phyloP scores from a whole-genome alignment of 2,329 filamentous ascomycete genomes.

The Triangularia setosa region DNA sequence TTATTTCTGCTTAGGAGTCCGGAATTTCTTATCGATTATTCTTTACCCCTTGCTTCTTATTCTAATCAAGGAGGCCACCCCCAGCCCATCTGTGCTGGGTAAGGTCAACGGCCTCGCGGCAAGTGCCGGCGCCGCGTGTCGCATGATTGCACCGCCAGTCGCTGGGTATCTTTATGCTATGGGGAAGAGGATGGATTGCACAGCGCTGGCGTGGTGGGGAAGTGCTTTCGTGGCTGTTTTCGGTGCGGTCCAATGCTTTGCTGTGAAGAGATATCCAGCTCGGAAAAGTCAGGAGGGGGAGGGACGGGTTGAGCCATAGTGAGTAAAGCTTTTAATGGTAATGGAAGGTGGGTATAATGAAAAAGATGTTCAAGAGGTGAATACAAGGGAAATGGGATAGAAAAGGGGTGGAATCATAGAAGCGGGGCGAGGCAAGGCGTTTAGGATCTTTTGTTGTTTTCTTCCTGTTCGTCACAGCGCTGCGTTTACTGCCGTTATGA shows the following conservation, averaged over 20 bases:
- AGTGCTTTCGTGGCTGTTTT: constrained; percentile 53
- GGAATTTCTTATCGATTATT: constrained; percentile 59
- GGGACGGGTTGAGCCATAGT: constrained; percentile 15
- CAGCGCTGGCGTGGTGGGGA: constrained; percentile 61
- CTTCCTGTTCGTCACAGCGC: background rate
- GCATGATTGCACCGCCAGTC: constrained; percentile 63
- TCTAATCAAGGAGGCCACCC: constrained; percentile 63
- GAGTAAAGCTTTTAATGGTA: background rate
- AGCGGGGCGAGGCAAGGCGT: background rate
- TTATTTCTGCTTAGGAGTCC: constrained; percentile 53
- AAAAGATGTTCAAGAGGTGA: constrained; percentile 1
- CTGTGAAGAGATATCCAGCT: constrained; percentile 35
- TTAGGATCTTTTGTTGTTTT: constrained; percentile 1
- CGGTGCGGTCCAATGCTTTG: constrained; percentile 59
- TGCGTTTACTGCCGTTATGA: background rate
- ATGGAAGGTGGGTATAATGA: background rate
- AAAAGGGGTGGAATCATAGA: background rate
- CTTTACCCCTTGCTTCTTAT: constrained; percentile 65
- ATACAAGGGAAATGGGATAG: background rate
- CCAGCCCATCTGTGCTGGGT: constrained; percentile 52
- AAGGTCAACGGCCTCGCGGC: constrained; percentile 64
- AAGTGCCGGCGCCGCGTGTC: constrained; percentile 61
- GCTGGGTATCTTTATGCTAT: constrained; percentile 60
- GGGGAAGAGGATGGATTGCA: constrained; percentile 56
- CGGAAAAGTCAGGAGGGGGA: background rate